Percentiles rank a stretch among this genome's conserved stretches.
phyloP scores from a whole-genome alignment of 257 asterid genomes.

The Capsicum rhomboideum region DNA sequence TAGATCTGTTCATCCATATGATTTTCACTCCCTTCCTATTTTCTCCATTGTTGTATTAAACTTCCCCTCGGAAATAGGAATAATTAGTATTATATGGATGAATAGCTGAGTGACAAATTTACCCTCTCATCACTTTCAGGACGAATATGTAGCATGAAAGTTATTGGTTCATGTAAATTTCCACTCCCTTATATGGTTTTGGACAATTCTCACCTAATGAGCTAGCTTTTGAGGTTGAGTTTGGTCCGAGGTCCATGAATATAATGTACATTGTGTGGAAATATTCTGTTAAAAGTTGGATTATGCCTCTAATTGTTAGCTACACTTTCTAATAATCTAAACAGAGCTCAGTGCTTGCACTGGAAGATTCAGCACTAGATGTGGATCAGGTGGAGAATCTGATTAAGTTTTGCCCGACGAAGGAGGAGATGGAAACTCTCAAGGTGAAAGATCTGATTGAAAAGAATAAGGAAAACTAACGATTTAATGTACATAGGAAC shows the following conservation, averaged over 20 bases:
- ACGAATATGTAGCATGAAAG: no score
- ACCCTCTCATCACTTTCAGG: no score
- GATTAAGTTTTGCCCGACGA: slow-evolving; percentile 93
- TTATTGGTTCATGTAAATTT: no score
- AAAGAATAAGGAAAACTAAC: not conserved
- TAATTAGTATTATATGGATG: no score
- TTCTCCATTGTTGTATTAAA: not conserved
- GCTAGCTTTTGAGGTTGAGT: not conserved
- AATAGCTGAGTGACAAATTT: no score
- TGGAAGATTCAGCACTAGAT: slow-evolving; percentile 87
- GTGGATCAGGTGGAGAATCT: slow-evolving; percentile 95
- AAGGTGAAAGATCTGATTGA: slow-evolving; percentile 40
- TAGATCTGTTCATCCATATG: not conserved
- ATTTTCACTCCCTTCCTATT: not conserved
- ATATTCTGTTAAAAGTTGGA: not conserved
- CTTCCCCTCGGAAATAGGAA: not conserved
- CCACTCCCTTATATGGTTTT: not conserved
- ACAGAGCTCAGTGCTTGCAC: slow-evolving; percentile 78
- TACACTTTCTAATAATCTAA: not conserved
- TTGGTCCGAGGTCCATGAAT: not conserved
- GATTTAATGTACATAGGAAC: not conserved
- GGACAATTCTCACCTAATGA: not conserved
- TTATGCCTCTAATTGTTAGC: not conserved
- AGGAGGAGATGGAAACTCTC: slow-evolving; percentile 89
- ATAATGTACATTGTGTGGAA: not conserved